Evolutionary conservation across 2,329 filamentous ascomycete genomes (phyloP).

Genomic region (Xylaria sp.): DNA sequence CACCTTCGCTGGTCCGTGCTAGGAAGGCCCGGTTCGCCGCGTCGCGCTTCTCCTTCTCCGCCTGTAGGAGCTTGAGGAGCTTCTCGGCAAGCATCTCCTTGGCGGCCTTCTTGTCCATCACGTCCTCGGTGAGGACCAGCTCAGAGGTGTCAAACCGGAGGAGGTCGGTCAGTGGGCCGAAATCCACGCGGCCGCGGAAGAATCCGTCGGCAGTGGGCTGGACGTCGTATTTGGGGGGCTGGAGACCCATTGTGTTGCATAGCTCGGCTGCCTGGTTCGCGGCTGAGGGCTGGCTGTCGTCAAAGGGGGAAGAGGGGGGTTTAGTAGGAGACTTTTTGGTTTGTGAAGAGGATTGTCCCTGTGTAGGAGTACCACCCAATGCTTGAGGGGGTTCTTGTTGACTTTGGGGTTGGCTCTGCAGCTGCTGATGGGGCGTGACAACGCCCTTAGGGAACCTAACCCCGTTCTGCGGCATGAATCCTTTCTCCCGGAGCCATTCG

Average conservation of each 20-base stretch:
- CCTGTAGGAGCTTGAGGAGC: slow-evolving; percentile 53
- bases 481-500: slow-evolving; percentile 53
- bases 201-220: slow-evolving; percentile 42
- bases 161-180: slow-evolving; percentile 27
- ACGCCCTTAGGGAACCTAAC: slow-evolving; percentile 28
- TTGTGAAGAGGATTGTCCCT: neutral
- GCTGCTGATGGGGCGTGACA: slow-evolving; percentile 36
- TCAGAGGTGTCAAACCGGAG: slow-evolving; percentile 29
- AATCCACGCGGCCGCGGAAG: slow-evolving; percentile 52
- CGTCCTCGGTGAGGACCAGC: slow-evolving; percentile 39
- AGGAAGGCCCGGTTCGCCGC: slow-evolving; percentile 14
- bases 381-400: neutral
- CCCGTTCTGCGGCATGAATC: slow-evolving; percentile 44
- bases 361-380: neutral
- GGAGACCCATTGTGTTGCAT: slow-evolving; percentile 50
- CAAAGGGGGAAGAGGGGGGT: slow-evolving; percentile 39
- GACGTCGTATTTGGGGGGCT: slow-evolving; percentile 52
- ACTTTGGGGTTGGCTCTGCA: slow-evolving; percentile 28
- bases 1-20: neutral
- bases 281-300: slow-evolving; percentile 38
- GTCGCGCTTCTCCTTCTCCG: slow-evolving; percentile 39
- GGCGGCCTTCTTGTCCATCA: slow-evolving; percentile 52
- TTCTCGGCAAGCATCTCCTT: slow-evolving; percentile 55
- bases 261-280: slow-evolving; percentile 48
- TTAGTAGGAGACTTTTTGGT: slow-evolving; percentile 40